These are phyloP conservation scores for Pythium apleroticum DNA, from an alignment of 352 stramenopile species.

Conservation along the genomic window DNA sequence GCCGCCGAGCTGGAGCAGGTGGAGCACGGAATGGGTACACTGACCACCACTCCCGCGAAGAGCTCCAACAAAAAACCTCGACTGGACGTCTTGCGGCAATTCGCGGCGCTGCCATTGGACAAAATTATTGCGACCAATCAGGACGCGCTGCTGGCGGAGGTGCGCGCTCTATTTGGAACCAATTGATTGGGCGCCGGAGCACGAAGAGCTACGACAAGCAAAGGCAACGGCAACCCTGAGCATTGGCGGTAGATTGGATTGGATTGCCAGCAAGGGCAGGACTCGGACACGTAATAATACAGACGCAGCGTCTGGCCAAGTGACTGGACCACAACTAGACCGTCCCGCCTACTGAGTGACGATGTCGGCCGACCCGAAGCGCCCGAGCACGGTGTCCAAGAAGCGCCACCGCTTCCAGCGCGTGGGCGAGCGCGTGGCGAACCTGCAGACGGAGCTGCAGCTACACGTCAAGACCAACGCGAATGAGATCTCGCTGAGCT, in stretches of 20 bases:
- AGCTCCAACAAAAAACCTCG: constrained; percentile 42
- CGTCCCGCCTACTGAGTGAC: background rate
- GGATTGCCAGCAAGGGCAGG: too few relatives aligned
- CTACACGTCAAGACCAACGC: constrained; percentile 81
- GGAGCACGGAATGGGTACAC: constrained; percentile 40
- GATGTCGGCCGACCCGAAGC: constrained; percentile 25
- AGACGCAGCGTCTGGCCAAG: background rate
- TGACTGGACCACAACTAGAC: background rate
- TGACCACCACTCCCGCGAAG: constrained; percentile 25
- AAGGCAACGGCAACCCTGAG: background rate
- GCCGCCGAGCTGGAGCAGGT: constrained; percentile 93
- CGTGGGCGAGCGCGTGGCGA: constrained; percentile 77
- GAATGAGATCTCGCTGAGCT: constrained; percentile 62
- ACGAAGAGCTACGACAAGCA: constrained; percentile 22
- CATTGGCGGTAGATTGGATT: constrained; percentile 14
- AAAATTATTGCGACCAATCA: constrained; percentile 48
- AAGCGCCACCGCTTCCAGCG: constrained; percentile 87
- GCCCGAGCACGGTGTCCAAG: constrained; percentile 39
- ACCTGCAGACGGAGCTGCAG: constrained; percentile 76
- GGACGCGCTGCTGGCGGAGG: constrained; percentile 38
- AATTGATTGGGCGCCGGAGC: constrained; percentile 34
- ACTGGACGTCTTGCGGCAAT: constrained; percentile 44
- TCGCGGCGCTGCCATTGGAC: constrained; percentile 71
- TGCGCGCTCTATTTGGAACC: constrained; percentile 38
- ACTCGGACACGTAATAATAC: background rate